Percentiles rank a stretch among this genome's conserved stretches.
Conservation (phyloP, 2,329 filamentous ascomycete species). For the Colletotrichum trifolii region DNA sequence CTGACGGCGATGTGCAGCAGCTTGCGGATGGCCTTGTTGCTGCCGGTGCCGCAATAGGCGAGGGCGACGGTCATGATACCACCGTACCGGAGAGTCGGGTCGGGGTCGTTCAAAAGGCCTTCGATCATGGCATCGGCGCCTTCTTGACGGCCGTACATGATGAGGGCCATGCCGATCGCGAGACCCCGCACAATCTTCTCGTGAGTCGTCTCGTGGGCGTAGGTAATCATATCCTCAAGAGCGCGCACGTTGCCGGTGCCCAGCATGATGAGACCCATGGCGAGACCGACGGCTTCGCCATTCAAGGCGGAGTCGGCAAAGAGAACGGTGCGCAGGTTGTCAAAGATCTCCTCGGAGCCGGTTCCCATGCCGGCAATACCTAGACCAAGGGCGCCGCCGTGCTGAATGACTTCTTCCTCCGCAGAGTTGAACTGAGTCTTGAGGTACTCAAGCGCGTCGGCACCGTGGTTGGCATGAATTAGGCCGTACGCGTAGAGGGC, state of each 20-base stretch:
- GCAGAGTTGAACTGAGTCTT: slow-evolving; percentile 79
- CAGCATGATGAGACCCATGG: slow-evolving; percentile 98
- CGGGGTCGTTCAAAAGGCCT: slow-evolving; percentile 90
- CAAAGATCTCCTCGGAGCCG: slow-evolving; percentile 89
- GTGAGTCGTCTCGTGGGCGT: slow-evolving; percentile 97
- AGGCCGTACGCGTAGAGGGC: slow-evolving; percentile 95
- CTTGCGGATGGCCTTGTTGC: slow-evolving; percentile 98
- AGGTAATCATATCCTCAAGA: slow-evolving; percentile 96
- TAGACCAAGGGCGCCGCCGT: slow-evolving; percentile 93
- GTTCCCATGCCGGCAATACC: slow-evolving; percentile 99
- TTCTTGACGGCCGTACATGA: slow-evolving; percentile 98
- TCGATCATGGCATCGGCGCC: slow-evolving; percentile 95
- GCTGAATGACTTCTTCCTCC: slow-evolving; percentile 93
- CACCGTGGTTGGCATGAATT: slow-evolving; percentile 97
- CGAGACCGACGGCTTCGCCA: slow-evolving; percentile 92
- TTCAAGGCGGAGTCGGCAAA: slow-evolving; percentile 96
- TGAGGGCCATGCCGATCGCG: slow-evolving; percentile 95
- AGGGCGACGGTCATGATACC: slow-evolving; percentile 99
- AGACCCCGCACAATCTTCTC: slow-evolving; percentile 98
- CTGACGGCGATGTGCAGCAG: slow-evolving; percentile 96
- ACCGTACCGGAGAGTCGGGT: slow-evolving; percentile 93
- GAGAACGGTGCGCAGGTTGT: slow-evolving; percentile 87
- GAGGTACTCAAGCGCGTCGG: slow-evolving; percentile 85
- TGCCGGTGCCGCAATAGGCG: slow-evolving; percentile 96
- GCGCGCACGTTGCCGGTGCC: slow-evolving; percentile 96